Conservation (phyloP, 2,329 filamentous ascomycete genomes). For the Pseudogymnoascus sp. region DNA sequence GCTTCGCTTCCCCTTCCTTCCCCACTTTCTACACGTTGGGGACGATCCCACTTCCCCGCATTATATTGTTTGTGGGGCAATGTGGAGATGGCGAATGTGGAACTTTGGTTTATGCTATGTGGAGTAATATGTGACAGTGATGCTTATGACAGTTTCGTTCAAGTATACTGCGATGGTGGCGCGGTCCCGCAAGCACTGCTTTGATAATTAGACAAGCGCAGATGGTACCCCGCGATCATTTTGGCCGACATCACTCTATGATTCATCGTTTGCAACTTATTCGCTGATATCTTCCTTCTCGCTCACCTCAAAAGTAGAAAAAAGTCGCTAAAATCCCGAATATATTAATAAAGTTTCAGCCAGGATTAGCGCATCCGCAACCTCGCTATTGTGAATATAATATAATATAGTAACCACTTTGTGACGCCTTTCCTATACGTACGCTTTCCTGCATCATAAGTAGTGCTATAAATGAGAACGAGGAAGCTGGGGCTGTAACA, state of each 20-base stretch:
- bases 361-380: not conserved
- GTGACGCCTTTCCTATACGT: not conserved
- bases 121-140: not conserved
- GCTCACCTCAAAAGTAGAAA: not conserved
- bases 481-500: not conserved
- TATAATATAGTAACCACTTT: not conserved
- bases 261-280: not conserved
- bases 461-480: not conserved
- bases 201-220: not conserved
- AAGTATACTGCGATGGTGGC: not conserved
- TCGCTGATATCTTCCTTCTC: not conserved
- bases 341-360: constrained; percentile 5
- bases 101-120: not conserved
- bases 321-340: not conserved
- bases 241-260: not conserved
- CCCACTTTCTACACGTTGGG: not conserved
- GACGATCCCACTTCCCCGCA: not conserved
- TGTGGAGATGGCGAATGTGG: not conserved
- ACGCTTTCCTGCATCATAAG: not conserved
- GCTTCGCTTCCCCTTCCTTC: not conserved
- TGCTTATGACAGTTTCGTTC: not conserved
- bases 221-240: not conserved
- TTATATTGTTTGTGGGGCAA: constrained; percentile 1
- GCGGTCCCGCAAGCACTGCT: not conserved
- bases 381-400: not conserved